Conservation (phyloP, 2,329 filamentous ascomycete genomes). For the Periconia digitata region DNA sequence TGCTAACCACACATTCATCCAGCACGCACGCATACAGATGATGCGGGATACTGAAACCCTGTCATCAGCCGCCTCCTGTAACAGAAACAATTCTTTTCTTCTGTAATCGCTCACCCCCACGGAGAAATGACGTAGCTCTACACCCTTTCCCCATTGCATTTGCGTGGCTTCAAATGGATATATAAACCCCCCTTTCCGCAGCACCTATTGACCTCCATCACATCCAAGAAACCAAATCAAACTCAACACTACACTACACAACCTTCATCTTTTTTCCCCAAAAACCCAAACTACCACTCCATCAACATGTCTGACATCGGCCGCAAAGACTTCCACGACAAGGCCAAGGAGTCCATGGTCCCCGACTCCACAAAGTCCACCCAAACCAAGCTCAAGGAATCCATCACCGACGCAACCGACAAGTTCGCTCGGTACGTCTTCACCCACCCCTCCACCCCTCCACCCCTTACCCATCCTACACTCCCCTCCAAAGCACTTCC, state of each 20-base stretch:
- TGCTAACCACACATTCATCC: background rate
- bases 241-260: too few species aligned
- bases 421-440: conserved; percentile 52
- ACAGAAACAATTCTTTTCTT: background rate
- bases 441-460: background rate
- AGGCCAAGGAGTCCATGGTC: conserved; percentile 59
- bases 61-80: background rate
- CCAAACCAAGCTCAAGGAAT: conserved; percentile 60
- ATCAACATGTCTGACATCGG: conserved; percentile 61
- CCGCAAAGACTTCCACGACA: conserved; percentile 62
- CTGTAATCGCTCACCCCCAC: background rate
- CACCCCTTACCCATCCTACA: too few species aligned
- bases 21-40: too few species aligned
- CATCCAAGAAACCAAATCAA: background rate
- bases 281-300: conserved; percentile 22
- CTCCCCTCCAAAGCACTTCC: too few species aligned
- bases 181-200: background rate
- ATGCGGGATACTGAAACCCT: background rate
- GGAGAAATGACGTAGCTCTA: background rate
- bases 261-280: conserved; percentile 2
- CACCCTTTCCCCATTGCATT: background rate
- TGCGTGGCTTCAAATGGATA: background rate
- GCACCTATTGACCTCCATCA: background rate
- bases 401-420: conserved; percentile 58
- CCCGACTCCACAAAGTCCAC: conserved; percentile 65